These are phyloP conservation scores for Ophiostoma sp. DNA, from an alignment of 2,329 filamentous ascomycete species.

Conservation along the genomic window DNA sequence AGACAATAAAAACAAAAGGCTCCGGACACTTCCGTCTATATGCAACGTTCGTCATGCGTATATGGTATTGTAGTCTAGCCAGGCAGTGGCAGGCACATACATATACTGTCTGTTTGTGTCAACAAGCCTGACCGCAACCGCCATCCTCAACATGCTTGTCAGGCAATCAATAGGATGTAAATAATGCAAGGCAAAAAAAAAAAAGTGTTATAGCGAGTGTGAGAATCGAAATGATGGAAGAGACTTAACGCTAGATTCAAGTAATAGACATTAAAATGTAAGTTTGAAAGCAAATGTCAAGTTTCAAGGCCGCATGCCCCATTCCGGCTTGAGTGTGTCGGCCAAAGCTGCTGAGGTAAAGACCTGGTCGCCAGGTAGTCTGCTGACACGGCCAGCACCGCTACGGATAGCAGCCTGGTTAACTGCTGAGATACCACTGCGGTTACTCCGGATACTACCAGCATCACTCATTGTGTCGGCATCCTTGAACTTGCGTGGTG, in stretches of 20 bases:
- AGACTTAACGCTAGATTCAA: slow-evolving; percentile 4
- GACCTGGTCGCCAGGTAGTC: slow-evolving; percentile 74
- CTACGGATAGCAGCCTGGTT: slow-evolving; percentile 68
- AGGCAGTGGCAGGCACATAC: neutral
- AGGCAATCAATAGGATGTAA: slow-evolving; percentile 6
- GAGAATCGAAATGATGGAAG: slow-evolving; percentile 1
- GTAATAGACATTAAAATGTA: slow-evolving; percentile 10
- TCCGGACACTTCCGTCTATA: slow-evolving; percentile 23
- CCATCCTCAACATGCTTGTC: slow-evolving; percentile 1
- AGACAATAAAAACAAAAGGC: neutral
- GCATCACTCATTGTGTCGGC: slow-evolving; percentile 57
- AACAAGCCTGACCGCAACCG: neutral
- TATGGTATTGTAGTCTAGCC: neutral
- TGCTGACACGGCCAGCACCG: slow-evolving; percentile 81
- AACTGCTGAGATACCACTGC: slow-evolving; percentile 67
- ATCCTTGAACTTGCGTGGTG: slow-evolving; percentile 68
- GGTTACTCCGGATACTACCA: slow-evolving; percentile 65
- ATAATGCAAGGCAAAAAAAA: slow-evolving; percentile 18
- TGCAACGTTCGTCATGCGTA: slow-evolving; percentile 25
- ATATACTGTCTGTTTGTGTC: too few relatives aligned
- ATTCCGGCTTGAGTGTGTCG: slow-evolving; percentile 55
- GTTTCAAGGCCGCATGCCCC: slow-evolving; percentile 45
- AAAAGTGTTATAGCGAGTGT: slow-evolving; percentile 3
- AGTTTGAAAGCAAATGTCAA: slow-evolving; percentile 23
- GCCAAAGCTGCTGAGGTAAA: slow-evolving; percentile 67